These are phyloP conservation scores for Candida glucosophila DNA, from an alignment of 1,139 yeast genomes.

Conservation along the genomic window DNA sequence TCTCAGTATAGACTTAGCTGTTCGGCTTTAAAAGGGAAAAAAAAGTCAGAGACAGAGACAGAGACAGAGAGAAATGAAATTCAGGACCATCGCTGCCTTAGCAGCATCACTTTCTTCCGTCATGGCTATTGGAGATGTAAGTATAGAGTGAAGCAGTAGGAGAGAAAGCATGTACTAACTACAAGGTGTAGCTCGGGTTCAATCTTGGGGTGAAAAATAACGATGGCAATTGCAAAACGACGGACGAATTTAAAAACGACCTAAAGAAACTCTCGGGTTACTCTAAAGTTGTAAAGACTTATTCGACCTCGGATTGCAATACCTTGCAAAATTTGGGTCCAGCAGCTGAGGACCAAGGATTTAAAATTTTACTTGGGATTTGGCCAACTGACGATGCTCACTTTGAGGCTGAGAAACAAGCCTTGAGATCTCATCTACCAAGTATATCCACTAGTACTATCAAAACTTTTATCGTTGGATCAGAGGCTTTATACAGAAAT, in stretches of 20 bases:
- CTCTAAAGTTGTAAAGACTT: conserved; percentile 63
- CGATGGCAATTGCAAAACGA: conserved; percentile 63
- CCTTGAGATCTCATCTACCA: conserved; percentile 65
- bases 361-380: conserved; percentile 69
- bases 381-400: conserved; percentile 86
- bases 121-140: conserved; percentile 37
- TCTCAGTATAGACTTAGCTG: too few relatives aligned
- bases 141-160: conserved; percentile 10
- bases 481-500: conserved; percentile 84
- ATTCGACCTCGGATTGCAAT: conserved; percentile 84
- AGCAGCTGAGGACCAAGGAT: conserved; percentile 70
- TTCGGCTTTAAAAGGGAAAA: too few relatives aligned
- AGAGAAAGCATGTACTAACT: conserved; percentile 10
- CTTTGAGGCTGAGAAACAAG: conserved; percentile 59
- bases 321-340: conserved; percentile 78
- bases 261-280: conserved; percentile 46
- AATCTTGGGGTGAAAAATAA: conserved; percentile 73
- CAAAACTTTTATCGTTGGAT: conserved; percentile 75
- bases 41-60: too few relatives aligned
- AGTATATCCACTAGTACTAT: conserved; percentile 56
- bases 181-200: conserved; percentile 45
- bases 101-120: conserved; percentile 30
- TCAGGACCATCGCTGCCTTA: conserved; percentile 28
- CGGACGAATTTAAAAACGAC: conserved; percentile 60
- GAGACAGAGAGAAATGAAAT: too few relatives aligned